These are phyloP conservation scores for Knoxdaviesia proteae DNA, from an alignment of 2,329 filamentous ascomycete species.

Conservation along the genomic window DNA sequence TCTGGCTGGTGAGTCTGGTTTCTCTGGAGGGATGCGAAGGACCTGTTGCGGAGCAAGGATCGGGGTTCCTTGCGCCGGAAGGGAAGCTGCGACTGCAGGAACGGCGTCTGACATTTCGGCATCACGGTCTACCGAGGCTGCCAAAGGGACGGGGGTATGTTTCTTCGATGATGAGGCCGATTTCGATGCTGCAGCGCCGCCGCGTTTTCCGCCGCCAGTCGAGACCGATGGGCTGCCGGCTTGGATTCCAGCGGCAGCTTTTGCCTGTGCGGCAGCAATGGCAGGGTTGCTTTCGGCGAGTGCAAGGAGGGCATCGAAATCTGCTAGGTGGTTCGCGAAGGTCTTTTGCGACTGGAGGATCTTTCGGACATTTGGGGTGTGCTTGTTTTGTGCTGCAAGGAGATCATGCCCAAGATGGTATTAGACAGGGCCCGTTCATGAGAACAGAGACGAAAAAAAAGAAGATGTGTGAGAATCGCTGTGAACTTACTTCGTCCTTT, in stretches of 20 bases:
- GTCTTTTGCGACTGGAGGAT: constrained; percentile 67
- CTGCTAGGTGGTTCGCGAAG: constrained; percentile 64
- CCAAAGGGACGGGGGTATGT: too few relatives aligned
- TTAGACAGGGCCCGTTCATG: background rate
- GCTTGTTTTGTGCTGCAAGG: constrained; percentile 25
- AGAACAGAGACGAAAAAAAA: too few relatives aligned
- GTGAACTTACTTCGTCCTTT: constrained; percentile 21
- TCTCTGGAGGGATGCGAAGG: too few relatives aligned
- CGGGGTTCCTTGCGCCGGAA: too few relatives aligned
- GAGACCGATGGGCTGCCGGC: background rate
- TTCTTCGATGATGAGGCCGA: too few relatives aligned
- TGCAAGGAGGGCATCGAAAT: constrained; percentile 47
- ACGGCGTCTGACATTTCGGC: too few relatives aligned
- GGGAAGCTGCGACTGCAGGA: too few relatives aligned
- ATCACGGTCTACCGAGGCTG: too few relatives aligned
- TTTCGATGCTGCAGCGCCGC: too few relatives aligned
- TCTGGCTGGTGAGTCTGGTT: too few relatives aligned
- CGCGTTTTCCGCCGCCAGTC: background rate
- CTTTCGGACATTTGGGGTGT: constrained; percentile 50
- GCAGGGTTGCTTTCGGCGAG: constrained; percentile 15
- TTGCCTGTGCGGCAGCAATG: constrained; percentile 1
- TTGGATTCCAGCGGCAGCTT: constrained; percentile 1
- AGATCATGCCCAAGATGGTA: background rate
- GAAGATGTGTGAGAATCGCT: background rate
- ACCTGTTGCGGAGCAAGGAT: too few relatives aligned